Conservation (phyloP, 306 rosid species). For the Castanopsis chinensis region DNA sequence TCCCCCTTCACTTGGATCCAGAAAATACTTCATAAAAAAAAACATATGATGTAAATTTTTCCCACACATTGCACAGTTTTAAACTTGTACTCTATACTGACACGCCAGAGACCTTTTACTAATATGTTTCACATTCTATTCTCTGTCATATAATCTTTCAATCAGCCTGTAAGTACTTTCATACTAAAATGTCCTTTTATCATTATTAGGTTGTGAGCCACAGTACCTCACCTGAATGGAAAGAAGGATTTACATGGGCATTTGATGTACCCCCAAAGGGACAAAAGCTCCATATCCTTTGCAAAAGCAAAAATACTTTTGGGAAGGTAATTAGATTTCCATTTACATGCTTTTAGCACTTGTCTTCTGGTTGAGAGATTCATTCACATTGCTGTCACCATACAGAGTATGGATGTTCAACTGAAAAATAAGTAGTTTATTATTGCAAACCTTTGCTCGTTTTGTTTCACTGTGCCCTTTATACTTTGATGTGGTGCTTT, state of each 20-base stretch:
- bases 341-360: constrained; percentile 13
- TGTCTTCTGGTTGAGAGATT: constrained; percentile 17
- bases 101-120: background rate
- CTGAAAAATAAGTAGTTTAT: background rate
- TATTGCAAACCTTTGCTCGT: background rate
- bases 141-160: constrained; percentile 6
- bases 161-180: background rate
- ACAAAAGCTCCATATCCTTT: constrained; percentile 85
- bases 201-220: constrained; percentile 74
- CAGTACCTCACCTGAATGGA: constrained; percentile 90
- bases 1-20: too few relatives aligned
- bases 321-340: constrained; percentile 74
- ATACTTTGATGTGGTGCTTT: background rate
- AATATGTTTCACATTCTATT: constrained; percentile 9
- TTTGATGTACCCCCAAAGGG: constrained; percentile 98
- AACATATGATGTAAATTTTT: background rate
- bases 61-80: background rate
- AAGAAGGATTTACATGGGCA: constrained; percentile 98
- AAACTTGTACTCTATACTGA: background rate
- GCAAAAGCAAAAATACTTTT: constrained; percentile 98
- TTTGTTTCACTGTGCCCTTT: background rate
- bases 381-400: background rate
- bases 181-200: constrained; percentile 4
- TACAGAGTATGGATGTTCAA: background rate
- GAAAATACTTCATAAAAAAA: too few relatives aligned